phyloP scores from a whole-genome alignment of 495 filamentous ascomycete genomes.

The Xylaria grammica region DNA sequence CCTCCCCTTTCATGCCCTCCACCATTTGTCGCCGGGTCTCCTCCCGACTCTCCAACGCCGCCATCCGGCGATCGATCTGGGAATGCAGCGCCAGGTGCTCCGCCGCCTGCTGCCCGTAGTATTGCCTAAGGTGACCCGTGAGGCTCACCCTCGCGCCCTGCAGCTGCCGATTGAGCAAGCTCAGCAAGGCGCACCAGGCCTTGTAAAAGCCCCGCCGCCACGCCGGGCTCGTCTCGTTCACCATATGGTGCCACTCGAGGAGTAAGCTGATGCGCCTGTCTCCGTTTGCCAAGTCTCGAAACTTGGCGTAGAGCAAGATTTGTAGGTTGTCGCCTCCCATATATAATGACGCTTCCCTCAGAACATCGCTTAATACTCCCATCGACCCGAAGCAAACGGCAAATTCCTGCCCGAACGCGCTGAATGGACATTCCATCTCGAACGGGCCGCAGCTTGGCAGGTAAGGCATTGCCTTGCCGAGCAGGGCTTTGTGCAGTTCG shows the following conservation, averaged over 20 bases:
- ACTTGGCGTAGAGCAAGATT: not conserved
- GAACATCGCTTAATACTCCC: not conserved
- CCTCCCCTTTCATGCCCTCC: too few species aligned
- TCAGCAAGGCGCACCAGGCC: slow-evolving; percentile 3
- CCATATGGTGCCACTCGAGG: not conserved
- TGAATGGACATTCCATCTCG: not conserved
- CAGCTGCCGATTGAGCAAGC: not conserved
- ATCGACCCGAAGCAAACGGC: not conserved
- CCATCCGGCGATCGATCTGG: too few species aligned
- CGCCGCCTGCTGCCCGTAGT: too few species aligned
- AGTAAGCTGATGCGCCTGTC: not conserved
- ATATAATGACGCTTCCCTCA: not conserved
- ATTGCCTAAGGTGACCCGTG: not conserved
- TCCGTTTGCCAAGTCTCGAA: not conserved
- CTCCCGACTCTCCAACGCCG: too few species aligned
- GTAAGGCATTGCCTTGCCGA: not conserved
- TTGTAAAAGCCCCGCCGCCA: not conserved
- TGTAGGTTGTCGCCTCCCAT: not conserved
- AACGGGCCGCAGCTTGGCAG: not conserved
- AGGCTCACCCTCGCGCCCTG: not conserved
- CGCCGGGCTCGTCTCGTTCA: not conserved
- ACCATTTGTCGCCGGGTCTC: too few species aligned
- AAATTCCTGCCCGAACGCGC: not conserved
- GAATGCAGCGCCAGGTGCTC: too few species aligned
- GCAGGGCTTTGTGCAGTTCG: not conserved